Base-by-base conservation (phyloP, 208 protist genomes). In the Vickermania spadyakhi region DNA sequence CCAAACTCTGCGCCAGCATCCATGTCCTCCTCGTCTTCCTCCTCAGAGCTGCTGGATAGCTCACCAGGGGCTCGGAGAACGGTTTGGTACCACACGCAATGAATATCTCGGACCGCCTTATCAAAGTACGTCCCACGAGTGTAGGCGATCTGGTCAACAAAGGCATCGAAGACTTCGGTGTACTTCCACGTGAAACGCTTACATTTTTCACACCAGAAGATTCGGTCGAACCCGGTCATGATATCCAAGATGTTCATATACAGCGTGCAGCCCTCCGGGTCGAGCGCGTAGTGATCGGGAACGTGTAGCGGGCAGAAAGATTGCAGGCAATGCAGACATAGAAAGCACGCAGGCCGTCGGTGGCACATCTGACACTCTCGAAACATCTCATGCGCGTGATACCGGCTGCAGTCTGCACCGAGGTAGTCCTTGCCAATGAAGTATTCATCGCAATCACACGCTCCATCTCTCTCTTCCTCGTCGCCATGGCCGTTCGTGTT, bases 201-300 rank as follows among this genome's bases (percentile, higher is more conserved):
- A 31, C 84, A 91, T 64, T 65, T 68, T 58, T 91, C 84, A 58
- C 84, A 91, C 84, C 84, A 91, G 50, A 87, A 91, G 45, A 87
- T 73, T 31, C 84, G 76, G 54, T 86, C 77, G 57, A 77, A 91
- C 67, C 77, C 83, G 28, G 70, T 86, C 73, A 77, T 85, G 58
- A 91, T 86, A 58, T 91, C 84, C 11, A 85, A 72, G 21, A 77
- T 45, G 51, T 91, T 91, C 14, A 90, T 41, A 60, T 82, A 91
- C 18, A 91, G 70, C 11, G 73, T 80, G 56, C 83, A 90, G 23
- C 58, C 27, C 7, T 45, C 41, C n/a, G 71, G 59, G 54, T 68
- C 66, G 21, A 64, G 58, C 13, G 58, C 49, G 60, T 83, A 70
- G 57, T 91, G 84, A 5, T 53, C 58, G 41, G 56, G 66, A 3